phyloP scores from a whole-genome alignment of 208 protist species.

The Trypanosoma conorhini region DNA sequence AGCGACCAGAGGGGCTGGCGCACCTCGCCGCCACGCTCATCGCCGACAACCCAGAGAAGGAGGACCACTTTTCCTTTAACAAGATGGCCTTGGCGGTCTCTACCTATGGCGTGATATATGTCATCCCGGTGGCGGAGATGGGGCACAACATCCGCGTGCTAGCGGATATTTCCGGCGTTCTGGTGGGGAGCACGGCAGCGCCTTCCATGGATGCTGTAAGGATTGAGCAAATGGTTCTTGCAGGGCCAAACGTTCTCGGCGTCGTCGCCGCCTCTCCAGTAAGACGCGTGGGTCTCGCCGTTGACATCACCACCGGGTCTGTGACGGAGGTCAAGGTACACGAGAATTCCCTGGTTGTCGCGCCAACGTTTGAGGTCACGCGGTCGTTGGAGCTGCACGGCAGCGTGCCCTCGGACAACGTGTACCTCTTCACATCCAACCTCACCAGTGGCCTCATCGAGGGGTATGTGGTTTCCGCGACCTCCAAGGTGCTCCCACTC shows the following conservation, averaged over 20 bases:
- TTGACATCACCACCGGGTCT: conserved; percentile 24
- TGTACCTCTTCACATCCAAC: conserved; percentile 55
- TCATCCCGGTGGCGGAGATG: conserved; percentile 55
- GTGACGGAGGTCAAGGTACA: conserved; percentile 22
- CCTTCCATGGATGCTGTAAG: conserved; percentile 46
- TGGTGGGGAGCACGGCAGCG: conserved; percentile 39
- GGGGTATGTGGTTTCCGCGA: conserved; percentile 46
- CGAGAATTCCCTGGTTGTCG: conserved; percentile 34
- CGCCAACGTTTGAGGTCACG: conserved; percentile 38
- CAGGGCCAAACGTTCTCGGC: conserved; percentile 13
- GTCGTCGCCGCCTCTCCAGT: conserved; percentile 20
- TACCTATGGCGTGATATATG: conserved; percentile 62
- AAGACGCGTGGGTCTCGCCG: conserved; percentile 21
- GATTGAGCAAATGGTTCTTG: conserved; percentile 35
- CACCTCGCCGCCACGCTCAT: conserved; percentile 49
- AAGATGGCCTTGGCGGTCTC: conserved; percentile 65
- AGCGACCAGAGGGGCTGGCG: conserved; percentile 69
- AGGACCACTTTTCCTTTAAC: conserved; percentile 87
- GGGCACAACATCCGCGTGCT: conserved; percentile 50
- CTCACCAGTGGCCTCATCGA: conserved; percentile 37
- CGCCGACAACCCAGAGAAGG: conserved; percentile 26
- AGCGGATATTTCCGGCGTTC: conserved; percentile 48
- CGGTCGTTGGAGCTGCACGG: conserved; percentile 44
- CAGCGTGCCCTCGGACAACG: conserved; percentile 16
- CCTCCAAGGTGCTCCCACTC: conserved; percentile 32